Base-by-base conservation (phyloP, 768 basidiomycete genomes). In the Boletus edulis region DNA sequence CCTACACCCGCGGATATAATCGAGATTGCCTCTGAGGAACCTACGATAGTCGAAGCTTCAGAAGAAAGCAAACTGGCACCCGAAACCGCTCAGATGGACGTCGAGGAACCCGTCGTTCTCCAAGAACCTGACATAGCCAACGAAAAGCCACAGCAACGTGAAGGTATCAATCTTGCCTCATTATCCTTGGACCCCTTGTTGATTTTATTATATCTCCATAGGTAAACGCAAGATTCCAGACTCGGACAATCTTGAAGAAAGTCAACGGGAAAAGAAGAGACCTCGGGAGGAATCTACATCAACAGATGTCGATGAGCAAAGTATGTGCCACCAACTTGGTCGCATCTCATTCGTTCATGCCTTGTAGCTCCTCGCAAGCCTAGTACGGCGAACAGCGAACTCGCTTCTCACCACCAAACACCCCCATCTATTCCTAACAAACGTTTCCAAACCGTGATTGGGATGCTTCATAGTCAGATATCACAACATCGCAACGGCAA, bases 401-500 rank as follows among this genome's bases (percentile, higher is more conserved):
- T 51, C 17, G 56, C 40, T 3, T 46, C 52, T 41, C 52, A 48
- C 18, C 59, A 59, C 32, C 52, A 59, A 58, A 61, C 57, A 11
- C 61, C 58, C 20, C 64, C 71, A 20, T 52, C 67, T 1, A 39
- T 71, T 20, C 69, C 84, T 9, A 77, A 83, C 64, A 90, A 88
- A 58, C 81, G 81, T 32, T 93, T 93, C 67, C 89, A 94, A 67
- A 85, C 81, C 50, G 83, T 94, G 38, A 91, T 97, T 48, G 78
- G 79, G 52, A 83, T 90, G 78, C 77, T 96, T 31, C 87, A 92
- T 65, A 83, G 85, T 14, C 84, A 87, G 57, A 93, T 96, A 56
- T 86, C 87, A 2, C 84, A 86, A 63, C 91, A 94, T 66, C 84
- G 90, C 37, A 89, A 90, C 61, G 94, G 91, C 48, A 91, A 86